Evolutionary conservation across 768 basidiomycete genomes (phyloP), one percentile per base, ranked within the genome.

Genomic region (Hygrocybe coccinea): DNA sequence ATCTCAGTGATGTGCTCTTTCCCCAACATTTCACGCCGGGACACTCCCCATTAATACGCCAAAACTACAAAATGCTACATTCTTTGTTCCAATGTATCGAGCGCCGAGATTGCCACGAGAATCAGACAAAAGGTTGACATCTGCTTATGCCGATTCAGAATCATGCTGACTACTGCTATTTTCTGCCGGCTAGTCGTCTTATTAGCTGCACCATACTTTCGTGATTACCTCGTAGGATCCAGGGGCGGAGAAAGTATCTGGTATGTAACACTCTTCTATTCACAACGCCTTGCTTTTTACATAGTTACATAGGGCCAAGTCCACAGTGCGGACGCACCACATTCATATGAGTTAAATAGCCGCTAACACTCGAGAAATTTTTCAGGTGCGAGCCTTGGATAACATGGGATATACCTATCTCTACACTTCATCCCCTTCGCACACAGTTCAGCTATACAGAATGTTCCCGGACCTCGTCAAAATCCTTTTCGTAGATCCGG

Each of bases 401-500:
- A 62, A 65, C 17, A 54, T 65, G 56, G 62, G 62, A 35, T 64
- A 65, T 46, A 59, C 48, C 24, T 52, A 55, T n/a, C 9, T 60
- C 2, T 57, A 50, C 34, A 36, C 56, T 4, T 9, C 21, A 10
- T 19, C 11, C 36, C 17, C 22, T 14, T 37, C 12, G 22, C 38
- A 15, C 19, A 38, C 51, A 60, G 66, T 67, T 2, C 52, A 62
- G 2, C 62, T 68, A 50, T 70, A 74, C 55, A 66, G 63, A 1
- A 60, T 69, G 46, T 71, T 70, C 55, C 67, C 66, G 5, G 63
- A 65, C 52, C 62, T 73, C 17, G 68, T 75, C 43, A 66, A 70
- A 59, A 65, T 67, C 14, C 19, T 62, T 15, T 50, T 62, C 29
- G 24, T 48, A 19, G 45, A 57, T 17, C 19, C 38, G 2, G 41